These are phyloP conservation scores for Dovyalis caffra DNA, from an alignment of 345 rosid species.

Conservation along the genomic window DNA sequence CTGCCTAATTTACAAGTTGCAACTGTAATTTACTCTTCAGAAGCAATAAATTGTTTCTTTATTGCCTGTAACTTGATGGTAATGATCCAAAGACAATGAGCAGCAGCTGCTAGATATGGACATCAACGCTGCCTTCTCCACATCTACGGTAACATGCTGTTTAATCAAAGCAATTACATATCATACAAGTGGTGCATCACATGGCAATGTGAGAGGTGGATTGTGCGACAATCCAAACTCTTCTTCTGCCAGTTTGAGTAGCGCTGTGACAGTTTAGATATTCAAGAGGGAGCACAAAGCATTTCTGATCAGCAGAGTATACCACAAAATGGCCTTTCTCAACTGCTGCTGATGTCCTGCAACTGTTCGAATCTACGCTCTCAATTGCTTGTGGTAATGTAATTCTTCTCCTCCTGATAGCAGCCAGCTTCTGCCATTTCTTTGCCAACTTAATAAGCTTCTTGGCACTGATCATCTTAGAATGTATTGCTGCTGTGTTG, in stretches of 20 bases:
- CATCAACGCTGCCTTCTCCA: not conserved
- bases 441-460: conserved; percentile 7
- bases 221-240: conserved; percentile 9
- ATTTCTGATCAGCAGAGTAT: conserved; percentile 5
- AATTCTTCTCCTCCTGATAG: not conserved
- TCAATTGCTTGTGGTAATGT: not conserved
- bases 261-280: conserved; percentile 10
- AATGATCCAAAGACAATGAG: not conserved
- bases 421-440: conserved; percentile 15
- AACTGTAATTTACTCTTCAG: not conserved
- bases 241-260: conserved; percentile 13
- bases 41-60: not conserved
- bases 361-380: not conserved
- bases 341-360: not conserved
- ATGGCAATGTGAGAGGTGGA: conserved; percentile 17
- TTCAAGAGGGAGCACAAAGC: not conserved
- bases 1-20: no score
- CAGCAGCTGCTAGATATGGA: not conserved
- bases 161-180: conserved; percentile 4
- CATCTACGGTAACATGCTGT: not conserved
- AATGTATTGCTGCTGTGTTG: no score
- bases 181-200: conserved; percentile 1
- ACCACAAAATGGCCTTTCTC: conserved; percentile 19
- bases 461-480: conserved; percentile 12
- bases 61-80: not conserved